These are phyloP conservation scores for Periconia sp. DNA, from an alignment of 2,329 filamentous ascomycete genomes.

Conservation along the genomic window DNA sequence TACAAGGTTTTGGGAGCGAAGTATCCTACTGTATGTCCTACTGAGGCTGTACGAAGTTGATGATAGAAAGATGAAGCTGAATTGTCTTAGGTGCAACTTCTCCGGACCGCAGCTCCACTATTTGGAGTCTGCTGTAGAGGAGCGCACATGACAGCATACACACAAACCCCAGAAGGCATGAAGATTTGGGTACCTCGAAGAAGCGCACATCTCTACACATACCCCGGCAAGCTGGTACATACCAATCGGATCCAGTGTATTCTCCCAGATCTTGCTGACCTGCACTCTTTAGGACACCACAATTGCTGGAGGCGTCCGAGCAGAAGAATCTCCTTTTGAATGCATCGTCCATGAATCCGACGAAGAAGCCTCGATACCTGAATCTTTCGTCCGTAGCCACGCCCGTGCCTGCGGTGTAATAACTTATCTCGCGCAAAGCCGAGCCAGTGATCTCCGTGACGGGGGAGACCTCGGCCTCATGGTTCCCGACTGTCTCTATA, in stretches of 20 bases:
- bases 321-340: slow-evolving; percentile 25
- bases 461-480: slow-evolving; percentile 60
- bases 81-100: too few species aligned
- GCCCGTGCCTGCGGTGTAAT: slow-evolving; percentile 63
- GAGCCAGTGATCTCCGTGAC: slow-evolving; percentile 69
- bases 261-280: too few species aligned
- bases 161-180: slow-evolving; percentile 54
- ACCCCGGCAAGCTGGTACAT: slow-evolving; percentile 82
- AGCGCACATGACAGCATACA: slow-evolving; percentile 45
- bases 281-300: too few species aligned
- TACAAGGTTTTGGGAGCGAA: slow-evolving; percentile 51
- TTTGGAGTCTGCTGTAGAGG: slow-evolving; percentile 47
- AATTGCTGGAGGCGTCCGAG: slow-evolving; percentile 15
- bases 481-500: slow-evolving; percentile 40
- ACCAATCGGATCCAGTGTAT: too few species aligned
- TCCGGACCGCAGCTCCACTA: slow-evolving; percentile 43
- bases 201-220: slow-evolving; percentile 78
- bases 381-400: slow-evolving; percentile 21
- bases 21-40: slow-evolving; percentile 31
- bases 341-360: slow-evolving; percentile 33
- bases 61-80: too few species aligned
- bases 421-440: slow-evolving; percentile 82
- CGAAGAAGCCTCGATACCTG: slow-evolving; percentile 30
- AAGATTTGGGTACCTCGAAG: slow-evolving; percentile 83
- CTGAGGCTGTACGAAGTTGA: too few species aligned